Evolutionary conservation across 176 grass and related monocot species (phyloP).

Genomic region (Aegilops sharonensis): DNA sequence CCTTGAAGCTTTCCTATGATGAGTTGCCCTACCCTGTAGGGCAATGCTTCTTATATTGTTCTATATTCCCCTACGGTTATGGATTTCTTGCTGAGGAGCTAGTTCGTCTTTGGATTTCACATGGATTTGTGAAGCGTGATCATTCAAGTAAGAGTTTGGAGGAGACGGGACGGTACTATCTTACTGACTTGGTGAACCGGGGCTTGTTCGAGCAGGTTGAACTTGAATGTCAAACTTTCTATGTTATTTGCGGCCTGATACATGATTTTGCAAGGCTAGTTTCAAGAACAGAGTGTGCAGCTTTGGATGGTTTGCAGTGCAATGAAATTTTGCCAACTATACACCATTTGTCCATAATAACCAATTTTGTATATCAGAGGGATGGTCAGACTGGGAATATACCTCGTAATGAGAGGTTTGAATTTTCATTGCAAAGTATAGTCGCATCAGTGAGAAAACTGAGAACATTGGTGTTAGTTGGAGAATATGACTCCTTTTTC

Average conservation of each 20-base stretch:
- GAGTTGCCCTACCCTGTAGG: background rate
- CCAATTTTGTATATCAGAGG: background rate
- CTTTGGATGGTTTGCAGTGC: background rate
- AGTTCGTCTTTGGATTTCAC: slow-evolving; percentile 37
- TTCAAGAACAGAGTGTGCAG: background rate
- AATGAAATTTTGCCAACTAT: background rate
- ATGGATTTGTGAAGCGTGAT: slow-evolving; percentile 28
- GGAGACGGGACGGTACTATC: slow-evolving; percentile 23
- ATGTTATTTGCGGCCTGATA: slow-evolving; percentile 35
- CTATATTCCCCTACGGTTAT: background rate
- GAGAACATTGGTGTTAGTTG: no score
- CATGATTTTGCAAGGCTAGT: slow-evolving; percentile 39
- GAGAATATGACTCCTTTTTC: no score
- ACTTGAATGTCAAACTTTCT: background rate
- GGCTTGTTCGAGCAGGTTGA: slow-evolving; percentile 7
- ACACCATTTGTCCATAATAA: slow-evolving; percentile 42
- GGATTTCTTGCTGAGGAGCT: background rate
- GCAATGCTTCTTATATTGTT: slow-evolving; percentile 5
- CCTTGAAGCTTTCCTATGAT: slow-evolving; percentile 29
- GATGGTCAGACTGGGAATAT: background rate
- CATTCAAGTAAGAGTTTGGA: slow-evolving; percentile 10
- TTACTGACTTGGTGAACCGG: slow-evolving; percentile 12
- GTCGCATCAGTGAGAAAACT: no score
- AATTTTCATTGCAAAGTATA: no score
- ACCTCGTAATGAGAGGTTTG: no score